A percentile compares a stretch with the other conserved stretches of the same genome.
Evolutionary conservation across 2,329 filamentous ascomycete species (phyloP).

Genomic region (Emmonsia crescens): DNA sequence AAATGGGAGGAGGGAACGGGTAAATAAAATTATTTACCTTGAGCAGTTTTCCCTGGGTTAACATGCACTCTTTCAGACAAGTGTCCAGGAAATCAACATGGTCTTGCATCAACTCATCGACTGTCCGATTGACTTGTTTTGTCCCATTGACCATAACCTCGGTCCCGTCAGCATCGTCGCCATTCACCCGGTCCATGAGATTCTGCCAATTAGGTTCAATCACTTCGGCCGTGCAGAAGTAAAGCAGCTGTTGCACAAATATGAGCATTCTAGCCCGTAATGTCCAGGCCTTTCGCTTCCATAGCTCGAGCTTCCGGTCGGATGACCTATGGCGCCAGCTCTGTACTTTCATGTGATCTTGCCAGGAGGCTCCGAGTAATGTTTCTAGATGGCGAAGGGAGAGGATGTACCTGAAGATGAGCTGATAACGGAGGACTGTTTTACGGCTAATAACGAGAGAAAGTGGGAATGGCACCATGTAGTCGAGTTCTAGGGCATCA

Average conservation of each 20-base stretch:
- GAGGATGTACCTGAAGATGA: constrained; percentile 86
- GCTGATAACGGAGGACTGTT: constrained; percentile 92
- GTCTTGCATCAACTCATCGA: constrained; percentile 97
- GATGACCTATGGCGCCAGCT: constrained; percentile 76
- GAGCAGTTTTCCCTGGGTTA: constrained; percentile 90
- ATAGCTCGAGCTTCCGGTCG: constrained; percentile 65
- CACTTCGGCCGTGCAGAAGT: constrained; percentile 94
- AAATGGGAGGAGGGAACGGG: background rate
- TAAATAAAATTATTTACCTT: constrained; percentile 48
- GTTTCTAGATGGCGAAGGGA: constrained; percentile 83
- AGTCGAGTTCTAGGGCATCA: constrained; percentile 88
- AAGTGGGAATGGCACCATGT: constrained; percentile 85
- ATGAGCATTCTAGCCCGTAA: constrained; percentile 88
- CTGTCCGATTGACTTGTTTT: constrained; percentile 58
- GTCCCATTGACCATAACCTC: constrained; percentile 29
- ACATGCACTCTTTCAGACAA: constrained; percentile 96
- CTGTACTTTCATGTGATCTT: constrained; percentile 69
- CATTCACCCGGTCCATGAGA: constrained; percentile 75
- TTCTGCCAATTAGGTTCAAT: constrained; percentile 96
- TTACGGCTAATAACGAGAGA: constrained; percentile 93
- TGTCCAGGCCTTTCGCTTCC: constrained; percentile 90
- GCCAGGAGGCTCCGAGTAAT: constrained; percentile 77
- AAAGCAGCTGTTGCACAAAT: constrained; percentile 91
- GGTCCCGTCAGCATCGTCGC: constrained; percentile 37
- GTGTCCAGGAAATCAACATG: constrained; percentile 97